A percentile compares a stretch with the other conserved stretches of the same genome.
phyloP scores from a whole-genome alignment of 2,329 filamentous ascomycete genomes.

The Fusarium brevicatenulatum region DNA sequence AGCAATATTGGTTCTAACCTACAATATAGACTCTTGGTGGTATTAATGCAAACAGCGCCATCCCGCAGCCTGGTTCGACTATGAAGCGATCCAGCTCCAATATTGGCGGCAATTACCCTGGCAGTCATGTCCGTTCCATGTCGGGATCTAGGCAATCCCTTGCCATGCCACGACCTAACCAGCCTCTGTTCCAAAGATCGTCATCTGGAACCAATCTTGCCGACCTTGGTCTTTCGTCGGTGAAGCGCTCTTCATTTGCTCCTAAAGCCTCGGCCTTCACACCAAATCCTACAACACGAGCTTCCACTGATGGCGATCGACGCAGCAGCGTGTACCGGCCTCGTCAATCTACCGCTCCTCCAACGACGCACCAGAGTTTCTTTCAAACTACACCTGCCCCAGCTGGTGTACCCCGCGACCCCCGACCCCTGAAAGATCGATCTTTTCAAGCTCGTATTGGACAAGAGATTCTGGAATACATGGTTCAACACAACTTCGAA shows the following conservation, averaged over 20 bases:
- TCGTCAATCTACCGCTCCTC: constrained; percentile 74
- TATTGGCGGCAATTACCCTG: constrained; percentile 71
- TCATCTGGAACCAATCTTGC: constrained; percentile 85
- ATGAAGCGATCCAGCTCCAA: constrained; percentile 92
- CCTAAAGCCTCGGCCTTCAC: constrained; percentile 71
- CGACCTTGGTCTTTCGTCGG: constrained; percentile 83
- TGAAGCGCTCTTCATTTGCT: constrained; percentile 83
- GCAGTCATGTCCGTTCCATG: constrained; percentile 80
- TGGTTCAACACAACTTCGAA: constrained; percentile 94
- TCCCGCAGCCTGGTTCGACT: constrained; percentile 90
- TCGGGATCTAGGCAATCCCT: constrained; percentile 89
- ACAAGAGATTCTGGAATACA: constrained; percentile 89
- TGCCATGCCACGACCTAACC: constrained; percentile 82
- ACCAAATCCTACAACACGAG: constrained; percentile 60
- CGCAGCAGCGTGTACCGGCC: constrained; percentile 84
- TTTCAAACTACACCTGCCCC: constrained; percentile 87
- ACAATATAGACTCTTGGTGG: constrained; percentile 79
- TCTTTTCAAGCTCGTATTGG: constrained; percentile 84
- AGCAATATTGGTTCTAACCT: constrained; percentile 30
- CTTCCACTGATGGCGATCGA: constrained; percentile 64
- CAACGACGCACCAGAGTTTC: constrained; percentile 87
- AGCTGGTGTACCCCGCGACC: constrained; percentile 86
- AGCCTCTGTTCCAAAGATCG: constrained; percentile 86
- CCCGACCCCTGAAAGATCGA: constrained; percentile 84
- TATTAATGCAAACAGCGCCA: constrained; percentile 82